Base-by-base conservation (phyloP, 805 yeast genomes). In the Candida peoriensis region DNA sequence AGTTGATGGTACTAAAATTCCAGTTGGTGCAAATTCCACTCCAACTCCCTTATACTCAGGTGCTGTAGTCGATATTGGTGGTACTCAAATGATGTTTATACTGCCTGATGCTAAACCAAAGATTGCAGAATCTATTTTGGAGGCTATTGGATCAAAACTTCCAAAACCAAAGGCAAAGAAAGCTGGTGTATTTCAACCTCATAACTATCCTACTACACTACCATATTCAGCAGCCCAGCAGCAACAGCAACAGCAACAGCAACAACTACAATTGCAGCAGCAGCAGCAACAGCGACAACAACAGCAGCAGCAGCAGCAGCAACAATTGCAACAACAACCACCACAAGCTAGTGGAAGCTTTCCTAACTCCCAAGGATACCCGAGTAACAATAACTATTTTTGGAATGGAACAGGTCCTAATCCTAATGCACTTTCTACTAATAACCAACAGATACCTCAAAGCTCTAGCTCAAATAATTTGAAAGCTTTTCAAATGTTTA, bases 61-160 rank as follows among this genome's bases (percentile, higher is more conserved):
- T n/a, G 84, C 90, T 27, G 77, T 93, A 13, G 61, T 93, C 38
- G 99, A 93, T 51, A 79, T 93, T 30, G 97, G 97, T 13, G 97
- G 97, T 6, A 88, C 96, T 9, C 97, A 93, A 61, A 93, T 93
- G 97, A 90, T 93, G 95, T 93, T 93, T 55, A 93, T 93, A 24
- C 66, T 93, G 46, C 99, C 99, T 2, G 97, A 89, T 56, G 78
- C 85, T 5, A 76, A 77, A 10, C 96, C 96, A 3, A 63, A 61
- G 22, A 69, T 89, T 7, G 73, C 83, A 5, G 55, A 51, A 15
- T 38, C 42, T 26, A 51, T 64, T 4, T 38, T 68, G 26, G 59
- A 57, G 15, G 42, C 54, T 20, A 43, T 66, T 33, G 51, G 59
- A 6, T 55, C 64, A 14, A 60, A 55, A 41, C 15, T 57, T 17